Percentiles rank a stretch among this genome's conserved stretches.
Evolutionary conservation across 1,284 basidiomycete genomes (phyloP).

Genomic region (Leccinum subrobustum): DNA sequence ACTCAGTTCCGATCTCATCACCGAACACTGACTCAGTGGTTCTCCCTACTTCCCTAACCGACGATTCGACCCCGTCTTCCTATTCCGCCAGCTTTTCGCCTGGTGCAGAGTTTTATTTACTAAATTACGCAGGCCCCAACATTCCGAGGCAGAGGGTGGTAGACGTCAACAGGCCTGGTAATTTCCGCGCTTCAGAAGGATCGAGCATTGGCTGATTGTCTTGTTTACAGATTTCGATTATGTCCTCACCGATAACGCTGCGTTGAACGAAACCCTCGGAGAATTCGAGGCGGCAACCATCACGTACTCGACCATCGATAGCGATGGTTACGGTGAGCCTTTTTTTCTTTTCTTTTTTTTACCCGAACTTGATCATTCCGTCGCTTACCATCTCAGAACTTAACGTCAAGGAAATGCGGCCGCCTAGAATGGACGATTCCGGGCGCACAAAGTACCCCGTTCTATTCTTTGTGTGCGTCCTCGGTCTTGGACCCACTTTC

Average conservation of each 20-base stretch:
- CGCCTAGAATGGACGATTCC: slow-evolving; percentile 88
- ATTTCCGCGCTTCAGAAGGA: slow-evolving; percentile 23
- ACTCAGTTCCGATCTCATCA: slow-evolving; percentile 66
- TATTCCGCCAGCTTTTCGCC: slow-evolving; percentile 80
- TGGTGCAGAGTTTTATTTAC: slow-evolving; percentile 78
- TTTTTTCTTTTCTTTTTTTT: background rate
- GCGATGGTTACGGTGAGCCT: slow-evolving; percentile 74
- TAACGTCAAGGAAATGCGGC: slow-evolving; percentile 88
- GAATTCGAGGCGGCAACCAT: slow-evolving; percentile 76
- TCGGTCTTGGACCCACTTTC: background rate
- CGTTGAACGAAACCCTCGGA: slow-evolving; percentile 66
- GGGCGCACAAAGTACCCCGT: slow-evolving; percentile 94
- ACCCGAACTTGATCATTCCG: slow-evolving; percentile 14
- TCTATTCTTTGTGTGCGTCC: slow-evolving; percentile 72
- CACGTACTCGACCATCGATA: slow-evolving; percentile 68
- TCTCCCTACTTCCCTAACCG: slow-evolving; percentile 64
- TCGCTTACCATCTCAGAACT: slow-evolving; percentile 51
- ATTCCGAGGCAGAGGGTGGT: slow-evolving; percentile 87
- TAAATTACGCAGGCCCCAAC: slow-evolving; percentile 79
- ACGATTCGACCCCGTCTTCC: slow-evolving; percentile 57
- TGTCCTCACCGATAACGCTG: slow-evolving; percentile 71
- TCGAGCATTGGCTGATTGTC: slow-evolving; percentile 5
- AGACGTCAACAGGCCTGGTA: slow-evolving; percentile 59
- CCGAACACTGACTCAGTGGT: slow-evolving; percentile 26
- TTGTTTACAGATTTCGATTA: slow-evolving; percentile 51